A percentile compares a stretch with the other conserved stretches of the same genome.
Evolutionary conservation across 2,329 filamentous ascomycete species (phyloP).

Genomic region (Canariomyces notabilis): DNA sequence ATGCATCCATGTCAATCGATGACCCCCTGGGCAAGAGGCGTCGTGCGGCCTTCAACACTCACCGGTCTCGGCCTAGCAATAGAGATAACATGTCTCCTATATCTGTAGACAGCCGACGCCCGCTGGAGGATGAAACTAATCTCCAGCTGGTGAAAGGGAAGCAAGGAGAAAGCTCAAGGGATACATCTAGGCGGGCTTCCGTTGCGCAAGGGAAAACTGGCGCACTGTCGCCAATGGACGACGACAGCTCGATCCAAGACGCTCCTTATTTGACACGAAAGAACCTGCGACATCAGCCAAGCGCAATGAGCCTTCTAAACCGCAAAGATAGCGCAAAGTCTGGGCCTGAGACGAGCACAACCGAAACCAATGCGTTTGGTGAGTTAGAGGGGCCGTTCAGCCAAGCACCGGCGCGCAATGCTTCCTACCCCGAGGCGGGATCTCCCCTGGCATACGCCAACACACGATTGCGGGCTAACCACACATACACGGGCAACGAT

Average conservation of each 20-base stretch:
- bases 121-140: conserved; percentile 27
- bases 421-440: conserved; percentile 31
- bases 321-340: conserved; percentile 56
- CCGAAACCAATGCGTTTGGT: conserved; percentile 55
- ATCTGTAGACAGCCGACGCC: conserved; percentile 33
- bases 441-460: conserved; percentile 31
- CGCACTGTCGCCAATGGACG: conserved; percentile 14
- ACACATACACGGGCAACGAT: conserved; percentile 81
- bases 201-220: conserved; percentile 24
- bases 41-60: conserved; percentile 47
- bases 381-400: conserved; percentile 54
- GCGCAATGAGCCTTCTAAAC: conserved; percentile 55
- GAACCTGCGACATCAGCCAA: conserved; percentile 52
- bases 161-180: conserved; percentile 32
- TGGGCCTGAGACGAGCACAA: conserved; percentile 53
- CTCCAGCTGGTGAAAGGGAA: conserved; percentile 26
- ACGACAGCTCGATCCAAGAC: conserved; percentile 34
- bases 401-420: conserved; percentile 29
- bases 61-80: conserved; percentile 41
- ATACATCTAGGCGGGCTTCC: conserved; percentile 36
- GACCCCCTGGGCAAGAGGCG: conserved; percentile 54
- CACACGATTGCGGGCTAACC: conserved; percentile 56
- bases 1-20: conserved; percentile 86
- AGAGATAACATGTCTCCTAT: conserved; percentile 34
- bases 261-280: conserved; percentile 40